These are phyloP conservation scores for Aspergillus carbonarius DNA, from an alignment of 2,329 filamentous ascomycete species.

Conservation along the genomic window DNA sequence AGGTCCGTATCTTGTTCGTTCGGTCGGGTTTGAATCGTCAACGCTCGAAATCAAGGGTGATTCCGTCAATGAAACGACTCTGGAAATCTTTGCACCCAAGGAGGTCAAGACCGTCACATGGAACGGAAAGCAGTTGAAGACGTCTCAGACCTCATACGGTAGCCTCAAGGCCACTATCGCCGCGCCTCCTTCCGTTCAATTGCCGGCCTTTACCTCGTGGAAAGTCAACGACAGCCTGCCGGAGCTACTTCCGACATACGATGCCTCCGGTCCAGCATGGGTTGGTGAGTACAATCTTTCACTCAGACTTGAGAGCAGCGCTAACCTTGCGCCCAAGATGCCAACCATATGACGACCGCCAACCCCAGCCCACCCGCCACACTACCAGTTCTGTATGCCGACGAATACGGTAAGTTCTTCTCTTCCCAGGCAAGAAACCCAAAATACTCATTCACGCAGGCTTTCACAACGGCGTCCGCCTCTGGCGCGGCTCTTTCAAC, in stretches of 20 bases:
- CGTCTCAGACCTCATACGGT: constrained; percentile 38
- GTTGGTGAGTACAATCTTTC: constrained; percentile 26
- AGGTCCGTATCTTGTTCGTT: constrained; percentile 55
- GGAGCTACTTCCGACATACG: constrained; percentile 40
- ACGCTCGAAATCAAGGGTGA: constrained; percentile 50
- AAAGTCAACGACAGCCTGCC: constrained; percentile 47
- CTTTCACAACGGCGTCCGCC: constrained; percentile 46
- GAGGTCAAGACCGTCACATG: constrained; percentile 49
- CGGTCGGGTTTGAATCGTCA: constrained; percentile 38
- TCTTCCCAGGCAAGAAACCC: background rate
- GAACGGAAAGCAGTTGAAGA: constrained; percentile 48
- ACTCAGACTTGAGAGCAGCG: too few species aligned
- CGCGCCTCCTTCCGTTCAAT: constrained; percentile 26
- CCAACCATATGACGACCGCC: constrained; percentile 42
- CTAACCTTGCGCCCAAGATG: constrained; percentile 24
- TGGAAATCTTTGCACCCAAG: constrained; percentile 52
- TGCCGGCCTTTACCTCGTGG: constrained; percentile 39
- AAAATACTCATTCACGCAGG: constrained; percentile 17
- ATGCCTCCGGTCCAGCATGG: constrained; percentile 43
- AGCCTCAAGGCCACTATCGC: constrained; percentile 39
- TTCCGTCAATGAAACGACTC: constrained; percentile 38
- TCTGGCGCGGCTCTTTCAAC: constrained; percentile 48
- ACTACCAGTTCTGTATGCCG: constrained; percentile 48
- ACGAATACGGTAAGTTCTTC: constrained; percentile 40
- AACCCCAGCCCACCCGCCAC: constrained; percentile 45